Evolutionary conservation across 1,284 basidiomycete genomes (phyloP), one percentile per base, ranked within the genome.

Genomic region (Leccinum pachyderme): DNA sequence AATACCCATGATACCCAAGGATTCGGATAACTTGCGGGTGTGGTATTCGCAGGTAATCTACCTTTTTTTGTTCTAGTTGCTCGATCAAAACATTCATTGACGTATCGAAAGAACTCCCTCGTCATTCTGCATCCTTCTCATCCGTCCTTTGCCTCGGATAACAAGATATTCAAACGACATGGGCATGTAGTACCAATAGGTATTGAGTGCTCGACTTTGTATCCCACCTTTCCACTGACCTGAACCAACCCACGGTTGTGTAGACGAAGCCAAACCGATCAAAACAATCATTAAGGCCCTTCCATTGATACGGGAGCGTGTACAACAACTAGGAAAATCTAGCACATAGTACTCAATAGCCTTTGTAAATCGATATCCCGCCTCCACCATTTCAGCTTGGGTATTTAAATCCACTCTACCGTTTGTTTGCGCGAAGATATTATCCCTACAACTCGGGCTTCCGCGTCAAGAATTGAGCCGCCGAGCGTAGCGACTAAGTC

Each of bases 31-130:
- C 6, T 70, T 86, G 2, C 75, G 78, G 29, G 61, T 70, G 27
- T 91, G 88, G 89, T 91, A 90, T 70, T 73, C 72, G 49, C 76
- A 83, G 68, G 87, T 86, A 62, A 56, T 8, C 2, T 37, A 41
- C 25, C n/a, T 2, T 53, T 55, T 47, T 48, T 37, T 24, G 15
- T 56, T 18, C 27, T 41, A 9, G 24, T 32, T 5, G 41, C 27
- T n/a, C 15, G 47, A 27, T 9, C 7, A 44, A n/a, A 44, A 37
- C n/a, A n/a, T n/a, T n/a, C 5, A 15, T 49, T 58, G 52, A 62
- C 13, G 7, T 24, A 44, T 35, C n/a, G 25, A 28, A 55, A 87
- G 89, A 79, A 82, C 59, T 90, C 89, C 0, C 75, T 85, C 43
- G 81, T 90, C 15, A 75, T 87, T 45, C 71, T 89, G 22, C 83